Conservation (phyloP, 2,329 filamentous ascomycete genomes). For the Neofusicoccum cordaticola region DNA sequence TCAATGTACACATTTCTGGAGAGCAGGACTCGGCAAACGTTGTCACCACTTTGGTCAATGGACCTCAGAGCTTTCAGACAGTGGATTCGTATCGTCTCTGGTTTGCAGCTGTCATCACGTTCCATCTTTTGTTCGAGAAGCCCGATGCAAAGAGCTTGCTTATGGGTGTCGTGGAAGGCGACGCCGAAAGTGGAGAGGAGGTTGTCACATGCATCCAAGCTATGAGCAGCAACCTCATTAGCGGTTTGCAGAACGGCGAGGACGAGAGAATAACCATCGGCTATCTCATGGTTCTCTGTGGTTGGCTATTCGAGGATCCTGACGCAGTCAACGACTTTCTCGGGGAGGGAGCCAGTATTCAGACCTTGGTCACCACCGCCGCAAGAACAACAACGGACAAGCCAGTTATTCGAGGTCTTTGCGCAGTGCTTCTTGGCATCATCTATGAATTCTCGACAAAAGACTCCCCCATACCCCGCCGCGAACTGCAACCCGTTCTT, state of each 20-base stretch:
- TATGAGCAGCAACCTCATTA: constrained; percentile 80
- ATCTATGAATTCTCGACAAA: constrained; percentile 97
- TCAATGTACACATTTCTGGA: constrained; percentile 77
- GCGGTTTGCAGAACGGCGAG: constrained; percentile 70
- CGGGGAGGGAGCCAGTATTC: constrained; percentile 86
- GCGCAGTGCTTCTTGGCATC: constrained; percentile 79
- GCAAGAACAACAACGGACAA: constrained; percentile 61
- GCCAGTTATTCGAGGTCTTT: constrained; percentile 74
- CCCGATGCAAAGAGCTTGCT: constrained; percentile 73
- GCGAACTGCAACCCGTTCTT: constrained; percentile 76
- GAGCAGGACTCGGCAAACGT: constrained; percentile 81
- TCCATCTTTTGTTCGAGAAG: constrained; percentile 74
- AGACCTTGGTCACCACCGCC: constrained; percentile 75
- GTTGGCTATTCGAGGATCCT: constrained; percentile 89
- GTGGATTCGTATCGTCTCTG: constrained; percentile 83
- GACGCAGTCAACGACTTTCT: constrained; percentile 91
- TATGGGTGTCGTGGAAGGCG: constrained; percentile 82
- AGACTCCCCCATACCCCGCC: constrained; percentile 84
- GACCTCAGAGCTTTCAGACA: constrained; percentile 58
- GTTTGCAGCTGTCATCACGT: constrained; percentile 83
- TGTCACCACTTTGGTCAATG: constrained; percentile 73
- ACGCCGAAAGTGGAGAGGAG: constrained; percentile 86
- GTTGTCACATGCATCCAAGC: constrained; percentile 92
- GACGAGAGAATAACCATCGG: constrained; percentile 78
- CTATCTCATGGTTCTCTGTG: constrained; percentile 83